Base-by-base conservation (phyloP, 371 early-diverging fungal species). In the Mucor indicus region DNA sequence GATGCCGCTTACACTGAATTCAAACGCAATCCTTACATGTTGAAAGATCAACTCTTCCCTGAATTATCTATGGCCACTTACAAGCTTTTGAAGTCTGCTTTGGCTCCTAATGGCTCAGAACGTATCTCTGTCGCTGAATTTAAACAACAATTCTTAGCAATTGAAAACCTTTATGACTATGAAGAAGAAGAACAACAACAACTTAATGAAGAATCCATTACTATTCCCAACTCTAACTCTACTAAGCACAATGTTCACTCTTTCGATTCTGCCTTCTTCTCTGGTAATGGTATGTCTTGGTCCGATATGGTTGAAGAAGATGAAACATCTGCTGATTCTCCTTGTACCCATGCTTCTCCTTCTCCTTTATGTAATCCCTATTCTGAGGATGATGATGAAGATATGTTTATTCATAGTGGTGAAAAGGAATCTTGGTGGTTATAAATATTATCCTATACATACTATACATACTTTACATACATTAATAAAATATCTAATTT, bases 1-100 rank as follows among this genome's bases (percentile, higher is more conserved):
- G 86, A 83, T 51, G 51, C 68, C 15, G 72, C 79, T 11, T 85
- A 67, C 57, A 64, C 69, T 9, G 80, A 80, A 48, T 85, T 72
- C 55, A 69, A 57, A 22, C 69, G 79, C 38, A 62, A 75, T 22
- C 73, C 79, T 10, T 53, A 49, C 22, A 73, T 79, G 22, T 61
- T 83, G 19, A 65, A 68, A 38, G 69, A 71, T 20, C 66, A 64
- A 27, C 64, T 80, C 52, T 79, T 80, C 50, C 83, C 79, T 3
- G 64, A 64, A 25, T 42, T 77, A 39, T 68, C 75, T 12, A 29
- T 31, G 30, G 24, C 60, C 45, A 45, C 69, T 48, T 22, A 54
- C 55, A 69, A 62, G 38, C 62, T 79, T 22, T 48, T 81, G 20
- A 60, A 51, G 39, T 37, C 50, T 35, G 59, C 57, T 6, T 53